phyloP scores from a whole-genome alignment of 495 filamentous ascomycete species.

The Daldinia concentrica region DNA sequence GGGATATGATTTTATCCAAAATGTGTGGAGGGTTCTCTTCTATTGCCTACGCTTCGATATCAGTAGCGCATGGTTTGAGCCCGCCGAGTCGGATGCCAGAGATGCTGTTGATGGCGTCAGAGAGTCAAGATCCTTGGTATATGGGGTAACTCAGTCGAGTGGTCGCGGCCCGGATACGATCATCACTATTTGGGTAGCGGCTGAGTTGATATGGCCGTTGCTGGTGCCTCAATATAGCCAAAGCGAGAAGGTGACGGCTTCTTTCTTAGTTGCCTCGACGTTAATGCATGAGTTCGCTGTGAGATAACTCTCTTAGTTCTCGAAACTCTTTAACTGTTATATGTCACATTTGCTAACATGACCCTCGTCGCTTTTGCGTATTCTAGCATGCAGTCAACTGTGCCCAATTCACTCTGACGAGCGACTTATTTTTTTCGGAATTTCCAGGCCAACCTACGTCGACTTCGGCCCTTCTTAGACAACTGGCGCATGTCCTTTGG shows the following conservation, averaged over 20 bases:
- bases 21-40: neutral
- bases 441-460: neutral
- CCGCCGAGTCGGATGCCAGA: neutral
- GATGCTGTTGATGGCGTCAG: neutral
- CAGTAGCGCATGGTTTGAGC: neutral
- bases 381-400: constrained; percentile 41
- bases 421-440: neutral
- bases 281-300: constrained; percentile 51
- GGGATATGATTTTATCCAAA: neutral
- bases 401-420: constrained; percentile 12
- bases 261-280: constrained; percentile 39
- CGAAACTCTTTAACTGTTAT: neutral
- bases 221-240: constrained; percentile 40
- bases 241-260: constrained; percentile 45
- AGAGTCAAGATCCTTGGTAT: neutral
- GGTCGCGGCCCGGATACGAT: neutral
- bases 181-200: constrained; percentile 18
- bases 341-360: constrained; percentile 18
- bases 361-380: neutral
- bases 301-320: neutral
- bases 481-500: constrained; percentile 9
- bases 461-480: neutral
- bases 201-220: constrained; percentile 50
- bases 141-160: neutral
- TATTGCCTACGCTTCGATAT: neutral